Evolutionary conservation across 352 stramenopile species (phyloP).

Genomic region (Aphanomyces astaci): DNA sequence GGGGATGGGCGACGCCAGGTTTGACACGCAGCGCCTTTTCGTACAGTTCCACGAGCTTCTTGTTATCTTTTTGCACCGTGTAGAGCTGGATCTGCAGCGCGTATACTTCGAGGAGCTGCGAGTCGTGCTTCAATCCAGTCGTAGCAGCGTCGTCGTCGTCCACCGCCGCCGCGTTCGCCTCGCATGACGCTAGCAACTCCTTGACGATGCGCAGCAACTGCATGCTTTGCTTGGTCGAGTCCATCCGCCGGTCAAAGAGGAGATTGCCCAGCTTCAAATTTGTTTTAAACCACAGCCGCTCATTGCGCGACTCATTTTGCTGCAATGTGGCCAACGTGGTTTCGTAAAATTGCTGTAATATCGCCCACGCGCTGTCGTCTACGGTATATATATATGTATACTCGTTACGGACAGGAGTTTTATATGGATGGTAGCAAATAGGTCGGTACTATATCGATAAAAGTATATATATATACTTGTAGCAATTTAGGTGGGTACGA

Average conservation of each 20-base stretch:
- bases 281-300: constrained; percentile 94
- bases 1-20: constrained; percentile 83
- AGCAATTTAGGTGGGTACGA: no score
- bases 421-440: no score
- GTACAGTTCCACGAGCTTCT: constrained; percentile 90
- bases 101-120: constrained; percentile 88
- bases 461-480: no score
- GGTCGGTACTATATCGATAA: no score
- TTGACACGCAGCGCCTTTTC: constrained; percentile 86
- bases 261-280: constrained; percentile 93
- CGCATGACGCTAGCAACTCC: constrained; percentile 79
- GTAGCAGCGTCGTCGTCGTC: constrained; percentile 80
- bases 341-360: constrained; percentile 79
- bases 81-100: constrained; percentile 91
- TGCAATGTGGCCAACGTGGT: constrained; percentile 71
- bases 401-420: no score
- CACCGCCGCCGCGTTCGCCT: constrained; percentile 35
- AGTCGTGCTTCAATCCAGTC: constrained; percentile 27
- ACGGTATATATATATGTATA: no score
- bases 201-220: constrained; percentile 51
- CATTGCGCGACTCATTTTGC: constrained; percentile 65
- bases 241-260: constrained; percentile 53
- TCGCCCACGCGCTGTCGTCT: constrained; percentile 48
- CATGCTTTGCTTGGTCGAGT: neutral
- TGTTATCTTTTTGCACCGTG: constrained; percentile 88